Conservation (phyloP, 148 eudicot genomes). For the Rhododendron ferrugineum region DNA sequence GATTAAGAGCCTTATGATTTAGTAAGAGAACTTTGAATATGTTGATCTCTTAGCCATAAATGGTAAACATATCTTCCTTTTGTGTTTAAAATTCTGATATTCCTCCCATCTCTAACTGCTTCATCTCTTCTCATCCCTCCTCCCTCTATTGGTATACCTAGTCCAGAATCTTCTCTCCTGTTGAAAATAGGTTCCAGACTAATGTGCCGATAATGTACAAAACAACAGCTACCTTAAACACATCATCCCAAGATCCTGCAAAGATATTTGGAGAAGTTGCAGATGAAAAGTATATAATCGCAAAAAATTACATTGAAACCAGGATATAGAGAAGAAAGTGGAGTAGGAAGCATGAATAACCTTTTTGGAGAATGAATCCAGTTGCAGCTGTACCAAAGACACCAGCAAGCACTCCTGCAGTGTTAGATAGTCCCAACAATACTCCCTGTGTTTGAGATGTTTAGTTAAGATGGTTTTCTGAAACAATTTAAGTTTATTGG, state of each 20-base stretch:
- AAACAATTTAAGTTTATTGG: neutral
- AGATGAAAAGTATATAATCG: neutral
- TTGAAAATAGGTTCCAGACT: constrained; percentile 88
- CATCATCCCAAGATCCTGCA: constrained; percentile 90
- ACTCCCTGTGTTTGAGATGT: constrained; percentile 50
- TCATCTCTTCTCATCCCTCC: constrained; percentile 8
- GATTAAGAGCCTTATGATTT: neutral
- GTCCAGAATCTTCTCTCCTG: constrained; percentile 87
- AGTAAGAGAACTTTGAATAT: constrained; percentile 8
- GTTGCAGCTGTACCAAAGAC: constrained; percentile 98
- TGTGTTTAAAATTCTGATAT: neutral
- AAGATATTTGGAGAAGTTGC: neutral
- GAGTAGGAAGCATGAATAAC: constrained; percentile 21
- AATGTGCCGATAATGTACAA: constrained; percentile 83
- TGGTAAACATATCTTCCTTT: neutral
- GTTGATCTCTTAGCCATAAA: neutral
- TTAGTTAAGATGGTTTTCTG: neutral
- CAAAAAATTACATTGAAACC: neutral
- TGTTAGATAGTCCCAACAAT: constrained; percentile 81
- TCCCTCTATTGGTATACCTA: constrained; percentile 20
- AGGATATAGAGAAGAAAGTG: neutral
- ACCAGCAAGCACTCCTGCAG: constrained; percentile 96
- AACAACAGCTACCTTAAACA: constrained; percentile 79
- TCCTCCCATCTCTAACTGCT: neutral
- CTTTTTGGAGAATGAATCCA: constrained; percentile 84